A percentile compares a stretch with the other conserved stretches of the same genome.
Evolutionary conservation across 305 asterid species (phyloP).

Genomic region (Fraxinus sp.): DNA sequence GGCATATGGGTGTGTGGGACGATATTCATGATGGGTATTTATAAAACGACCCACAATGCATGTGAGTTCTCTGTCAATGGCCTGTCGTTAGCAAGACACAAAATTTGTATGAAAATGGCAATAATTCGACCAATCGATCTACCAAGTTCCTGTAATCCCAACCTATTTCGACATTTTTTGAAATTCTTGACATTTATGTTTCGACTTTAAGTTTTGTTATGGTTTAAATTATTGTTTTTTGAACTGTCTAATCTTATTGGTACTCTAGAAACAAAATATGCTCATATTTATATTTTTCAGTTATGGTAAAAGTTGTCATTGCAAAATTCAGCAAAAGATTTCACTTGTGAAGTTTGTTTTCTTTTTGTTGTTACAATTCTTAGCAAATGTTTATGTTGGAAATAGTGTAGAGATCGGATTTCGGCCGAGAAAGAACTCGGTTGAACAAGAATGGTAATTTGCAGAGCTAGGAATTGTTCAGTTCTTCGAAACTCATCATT

Average conservation of each 20-base stretch:
- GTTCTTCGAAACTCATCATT: not conserved
- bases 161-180: slow-evolving; percentile 21
- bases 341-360: not conserved
- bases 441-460: not conserved
- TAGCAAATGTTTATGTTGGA: too few relatives aligned
- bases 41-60: slow-evolving; percentile 44
- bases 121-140: not conserved
- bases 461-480: not conserved
- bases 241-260: not conserved
- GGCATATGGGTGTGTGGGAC: slow-evolving; percentile 25
- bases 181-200: not conserved
- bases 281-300: not conserved
- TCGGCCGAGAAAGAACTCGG: not conserved
- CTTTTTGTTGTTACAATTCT: not conserved
- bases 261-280: not conserved
- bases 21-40: slow-evolving; percentile 25
- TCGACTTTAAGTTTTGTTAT: not conserved
- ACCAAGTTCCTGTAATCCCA: not conserved
- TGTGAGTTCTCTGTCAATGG: slow-evolving; percentile 33
- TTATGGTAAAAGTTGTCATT: not conserved
- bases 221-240: not conserved
- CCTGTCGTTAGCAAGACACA: not conserved
- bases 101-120: slow-evolving; percentile 25
- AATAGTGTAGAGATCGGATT: not conserved
- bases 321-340: not conserved